phyloP scores from a whole-genome alignment of 495 filamentous ascomycete genomes.

The Podospora pseudoanserina region DNA sequence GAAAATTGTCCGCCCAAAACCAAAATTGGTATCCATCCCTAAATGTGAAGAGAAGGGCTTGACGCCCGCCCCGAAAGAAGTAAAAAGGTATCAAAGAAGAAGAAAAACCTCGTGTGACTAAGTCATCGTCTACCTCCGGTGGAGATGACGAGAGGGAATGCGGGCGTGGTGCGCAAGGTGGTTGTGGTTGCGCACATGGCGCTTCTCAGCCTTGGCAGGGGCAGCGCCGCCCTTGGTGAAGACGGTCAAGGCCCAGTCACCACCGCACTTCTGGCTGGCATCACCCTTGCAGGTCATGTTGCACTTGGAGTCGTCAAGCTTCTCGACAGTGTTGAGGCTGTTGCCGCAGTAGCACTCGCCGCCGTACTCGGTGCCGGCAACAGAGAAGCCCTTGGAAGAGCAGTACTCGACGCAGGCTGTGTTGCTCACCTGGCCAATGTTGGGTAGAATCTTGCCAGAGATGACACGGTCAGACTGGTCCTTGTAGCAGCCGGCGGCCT shows the following conservation, averaged over 20 bases:
- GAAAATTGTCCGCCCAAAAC: neutral
- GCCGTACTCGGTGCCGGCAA: slow-evolving; percentile 63
- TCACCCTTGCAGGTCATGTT: slow-evolving; percentile 45
- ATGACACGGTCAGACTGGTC: slow-evolving; percentile 35
- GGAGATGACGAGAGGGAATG: slow-evolving; percentile 16
- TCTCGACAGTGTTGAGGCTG: slow-evolving; percentile 33
- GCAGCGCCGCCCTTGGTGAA: slow-evolving; percentile 35
- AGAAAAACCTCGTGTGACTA: neutral
- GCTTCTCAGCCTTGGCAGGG: slow-evolving; percentile 8
- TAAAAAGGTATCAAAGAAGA: neutral
- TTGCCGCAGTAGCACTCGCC: slow-evolving; percentile 65
- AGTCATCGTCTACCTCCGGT: slow-evolving; percentile 10
- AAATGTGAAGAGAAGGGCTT: neutral
- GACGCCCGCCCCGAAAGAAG: neutral
- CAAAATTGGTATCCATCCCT: neutral
- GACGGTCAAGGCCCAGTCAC: slow-evolving; percentile 39
- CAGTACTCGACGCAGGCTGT: slow-evolving; percentile 58
- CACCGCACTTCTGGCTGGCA: slow-evolving; percentile 44
- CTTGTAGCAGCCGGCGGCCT: slow-evolving; percentile 36
- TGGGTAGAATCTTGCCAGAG: slow-evolving; percentile 40
- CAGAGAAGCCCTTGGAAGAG: slow-evolving; percentile 45
- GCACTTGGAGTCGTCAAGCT: slow-evolving; percentile 43
- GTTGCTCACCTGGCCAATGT: slow-evolving; percentile 51
- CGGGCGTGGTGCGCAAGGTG: slow-evolving; percentile 28
- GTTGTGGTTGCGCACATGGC: slow-evolving; percentile 29